Evolutionary conservation across 768 basidiomycete genomes (phyloP).

Genomic region (Psilocybe subaeruginosa): DNA sequence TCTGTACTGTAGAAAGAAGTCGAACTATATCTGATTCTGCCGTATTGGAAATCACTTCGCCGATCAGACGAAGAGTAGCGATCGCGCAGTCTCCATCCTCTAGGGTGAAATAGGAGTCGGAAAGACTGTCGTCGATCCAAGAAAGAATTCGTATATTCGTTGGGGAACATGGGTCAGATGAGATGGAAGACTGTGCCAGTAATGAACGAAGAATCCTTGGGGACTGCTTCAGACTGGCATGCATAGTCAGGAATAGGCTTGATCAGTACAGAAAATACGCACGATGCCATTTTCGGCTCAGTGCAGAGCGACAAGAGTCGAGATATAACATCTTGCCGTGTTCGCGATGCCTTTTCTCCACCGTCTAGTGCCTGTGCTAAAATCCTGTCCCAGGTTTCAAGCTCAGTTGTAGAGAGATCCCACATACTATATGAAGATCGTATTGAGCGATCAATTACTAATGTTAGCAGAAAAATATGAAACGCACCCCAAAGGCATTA

Average conservation of each 20-base stretch:
- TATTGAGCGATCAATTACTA: background rate
- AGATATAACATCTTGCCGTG: constrained; percentile 25
- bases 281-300: constrained; percentile 19
- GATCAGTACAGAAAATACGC: background rate
- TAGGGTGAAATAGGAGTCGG: constrained; percentile 15
- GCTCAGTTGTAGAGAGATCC: constrained; percentile 44
- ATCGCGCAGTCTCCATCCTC: constrained; percentile 29
- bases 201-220: constrained; percentile 12
- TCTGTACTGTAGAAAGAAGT: constrained; percentile 38
- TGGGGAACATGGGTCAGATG: background rate
- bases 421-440: constrained; percentile 39
- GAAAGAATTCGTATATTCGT: constrained; percentile 9
- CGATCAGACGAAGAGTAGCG: constrained; percentile 37
- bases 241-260: background rate
- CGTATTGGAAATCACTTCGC: constrained; percentile 32
- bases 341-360: constrained; percentile 21
- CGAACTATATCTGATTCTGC: constrained; percentile 30
- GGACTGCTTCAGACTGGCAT: constrained; percentile 13
- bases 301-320: constrained; percentile 30
- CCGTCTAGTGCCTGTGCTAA: constrained; percentile 33
- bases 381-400: constrained; percentile 43
- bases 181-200: constrained; percentile 8
- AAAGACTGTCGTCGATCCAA: constrained; percentile 12
- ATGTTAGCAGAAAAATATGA: background rate
- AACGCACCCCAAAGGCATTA: constrained; percentile 50